Evolutionary conservation across 345 rosid genomes (phyloP).

Genomic region (Populus alba): DNA sequence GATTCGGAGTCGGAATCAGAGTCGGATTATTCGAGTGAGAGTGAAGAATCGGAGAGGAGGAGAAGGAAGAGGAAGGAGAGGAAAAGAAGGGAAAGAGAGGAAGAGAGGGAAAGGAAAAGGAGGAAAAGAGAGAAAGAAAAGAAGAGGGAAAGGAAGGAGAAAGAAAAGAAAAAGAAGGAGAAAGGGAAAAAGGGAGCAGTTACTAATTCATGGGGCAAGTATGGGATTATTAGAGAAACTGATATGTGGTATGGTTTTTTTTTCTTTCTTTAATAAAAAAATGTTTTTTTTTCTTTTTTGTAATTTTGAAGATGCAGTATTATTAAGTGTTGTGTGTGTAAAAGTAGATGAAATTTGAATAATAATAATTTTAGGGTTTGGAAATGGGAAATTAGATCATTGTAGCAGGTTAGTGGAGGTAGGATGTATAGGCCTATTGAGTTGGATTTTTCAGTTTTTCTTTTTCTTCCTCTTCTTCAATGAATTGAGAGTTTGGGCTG

Average conservation of each 20-base stretch:
- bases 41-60: slow-evolving; percentile 26
- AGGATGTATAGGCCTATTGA: too few relatives aligned
- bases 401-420: too few relatives aligned
- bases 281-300: neutral
- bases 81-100: neutral
- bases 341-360: too few relatives aligned
- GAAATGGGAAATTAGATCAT: too few relatives aligned
- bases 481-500: too few relatives aligned
- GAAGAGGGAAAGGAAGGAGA: slow-evolving; percentile 12
- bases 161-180: slow-evolving; percentile 16
- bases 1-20: slow-evolving; percentile 25
- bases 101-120: slow-evolving; percentile 6
- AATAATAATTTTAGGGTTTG: too few relatives aligned
- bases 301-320: neutral
- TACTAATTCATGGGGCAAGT: slow-evolving; percentile 91
- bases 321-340: too few relatives aligned
- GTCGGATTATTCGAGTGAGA: slow-evolving; percentile 24
- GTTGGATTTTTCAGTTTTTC: too few relatives aligned
- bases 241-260: slow-evolving; percentile 72
- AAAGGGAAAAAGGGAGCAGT: slow-evolving; percentile 57
- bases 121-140: neutral
- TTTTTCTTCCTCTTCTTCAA: too few relatives aligned
- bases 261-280: neutral
- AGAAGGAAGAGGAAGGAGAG: slow-evolving; percentile 8
- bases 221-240: slow-evolving; percentile 86